These are phyloP conservation scores for Cystobasidium ongulense DNA, from an alignment of 768 basidiomycete species.

Conservation along the genomic window DNA sequence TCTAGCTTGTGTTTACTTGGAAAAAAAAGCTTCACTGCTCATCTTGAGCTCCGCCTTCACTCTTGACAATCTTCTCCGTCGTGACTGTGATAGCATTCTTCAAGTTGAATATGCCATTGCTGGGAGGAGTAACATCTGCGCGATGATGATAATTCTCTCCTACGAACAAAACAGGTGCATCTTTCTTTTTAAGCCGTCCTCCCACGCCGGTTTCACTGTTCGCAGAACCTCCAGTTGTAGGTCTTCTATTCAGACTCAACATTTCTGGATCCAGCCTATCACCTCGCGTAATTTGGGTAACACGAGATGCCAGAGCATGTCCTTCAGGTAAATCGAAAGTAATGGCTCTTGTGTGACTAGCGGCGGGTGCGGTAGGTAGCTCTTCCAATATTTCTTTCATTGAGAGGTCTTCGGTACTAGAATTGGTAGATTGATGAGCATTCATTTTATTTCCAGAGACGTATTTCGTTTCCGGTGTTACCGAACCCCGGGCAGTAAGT, in stretches of 20 bases:
- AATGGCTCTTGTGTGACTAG: not conserved
- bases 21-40: not conserved
- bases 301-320: not conserved
- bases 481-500: not conserved
- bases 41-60: not conserved
- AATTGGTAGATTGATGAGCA: not conserved
- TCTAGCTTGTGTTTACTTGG: not conserved
- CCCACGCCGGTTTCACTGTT: not conserved
- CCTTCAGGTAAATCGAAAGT: not conserved
- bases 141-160: conserved; percentile 10
- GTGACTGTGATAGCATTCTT: conserved; percentile 11
- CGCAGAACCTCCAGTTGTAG: not conserved
- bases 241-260: not conserved
- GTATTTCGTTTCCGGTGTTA: not conserved
- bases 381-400: not conserved
- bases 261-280: not conserved
- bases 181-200: not conserved
- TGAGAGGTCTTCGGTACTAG: not conserved
- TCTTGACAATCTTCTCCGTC: conserved; percentile 8
- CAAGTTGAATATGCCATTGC: not conserved
- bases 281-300: not conserved
- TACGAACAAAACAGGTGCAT: not conserved
- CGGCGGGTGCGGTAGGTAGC: not conserved
- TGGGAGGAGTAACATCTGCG: not conserved
- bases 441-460: not conserved